phyloP scores from a whole-genome alignment of 306 rosid genomes.

The Fagus sylvatica region DNA sequence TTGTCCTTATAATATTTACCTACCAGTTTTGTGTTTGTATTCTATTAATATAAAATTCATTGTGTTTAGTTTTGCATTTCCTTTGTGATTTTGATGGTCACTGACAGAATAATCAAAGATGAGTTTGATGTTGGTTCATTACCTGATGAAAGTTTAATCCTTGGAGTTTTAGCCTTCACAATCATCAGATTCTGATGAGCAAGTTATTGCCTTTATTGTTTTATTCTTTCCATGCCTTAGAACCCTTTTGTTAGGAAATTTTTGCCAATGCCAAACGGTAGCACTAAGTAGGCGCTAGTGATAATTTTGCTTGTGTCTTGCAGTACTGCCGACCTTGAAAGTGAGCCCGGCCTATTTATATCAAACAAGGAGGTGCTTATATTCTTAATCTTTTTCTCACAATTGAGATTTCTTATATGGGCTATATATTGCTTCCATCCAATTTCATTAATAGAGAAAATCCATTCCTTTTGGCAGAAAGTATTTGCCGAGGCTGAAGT shows the following conservation, averaged over 20 bases:
- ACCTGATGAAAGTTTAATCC: not conserved
- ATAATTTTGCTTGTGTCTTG: slow-evolving; percentile 34
- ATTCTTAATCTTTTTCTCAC: not conserved
- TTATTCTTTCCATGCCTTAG: not conserved
- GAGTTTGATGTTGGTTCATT: not conserved
- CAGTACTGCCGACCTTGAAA: slow-evolving; percentile 94
- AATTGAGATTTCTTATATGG: slow-evolving; percentile 1
- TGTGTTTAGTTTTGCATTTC: not conserved
- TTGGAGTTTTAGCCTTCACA: not conserved
- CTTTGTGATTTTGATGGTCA: not conserved
- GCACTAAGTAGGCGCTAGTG: slow-evolving; percentile 7
- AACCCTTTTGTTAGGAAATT: not conserved
- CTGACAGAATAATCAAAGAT: not conserved
- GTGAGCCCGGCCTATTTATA: slow-evolving; percentile 83
- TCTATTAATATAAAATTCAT: not conserved
- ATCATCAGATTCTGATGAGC: not conserved
- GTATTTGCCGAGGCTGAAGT: slow-evolving; percentile 70
- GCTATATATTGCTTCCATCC: slow-evolving; percentile 12
- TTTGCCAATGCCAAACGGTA: not conserved
- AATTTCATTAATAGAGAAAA: not conserved
- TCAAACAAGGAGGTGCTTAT: slow-evolving; percentile 67
- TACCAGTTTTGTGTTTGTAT: not conserved
- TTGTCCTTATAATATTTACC: not conserved
- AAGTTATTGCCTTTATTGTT: not conserved
- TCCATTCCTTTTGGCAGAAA: slow-evolving; percentile 42